These are phyloP conservation scores for Apiotrichum domesticum DNA, from an alignment of 1,284 basidiomycete species.

Conservation along the genomic window DNA sequence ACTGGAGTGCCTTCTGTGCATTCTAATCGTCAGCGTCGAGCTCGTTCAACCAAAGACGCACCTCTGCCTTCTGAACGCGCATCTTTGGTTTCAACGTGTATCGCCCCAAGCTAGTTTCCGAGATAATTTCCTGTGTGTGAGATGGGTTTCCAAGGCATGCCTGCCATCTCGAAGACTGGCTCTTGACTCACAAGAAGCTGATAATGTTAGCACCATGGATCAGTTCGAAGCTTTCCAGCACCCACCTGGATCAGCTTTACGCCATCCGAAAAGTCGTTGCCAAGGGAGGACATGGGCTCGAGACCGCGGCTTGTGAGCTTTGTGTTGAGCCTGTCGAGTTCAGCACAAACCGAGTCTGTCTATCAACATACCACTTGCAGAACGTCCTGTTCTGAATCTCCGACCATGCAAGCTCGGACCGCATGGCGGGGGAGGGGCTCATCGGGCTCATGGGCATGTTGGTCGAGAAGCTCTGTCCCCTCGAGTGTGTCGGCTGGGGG, in stretches of 20 bases:
- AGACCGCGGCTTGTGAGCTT: conserved; percentile 81
- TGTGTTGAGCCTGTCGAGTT: conserved; percentile 75
- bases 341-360: not conserved
- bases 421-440: conserved; percentile 3
- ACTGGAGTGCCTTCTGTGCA: conserved; percentile 90
- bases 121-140: conserved; percentile 77
- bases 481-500: not conserved
- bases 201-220: not conserved
- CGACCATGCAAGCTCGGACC: conserved; percentile 18
- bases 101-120: conserved; percentile 80
- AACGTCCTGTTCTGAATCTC: conserved; percentile 32
- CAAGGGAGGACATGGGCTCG: conserved; percentile 83
- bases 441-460: not conserved
- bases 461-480: conserved; percentile 7
- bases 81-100: conserved; percentile 87
- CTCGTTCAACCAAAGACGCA: conserved; percentile 9
- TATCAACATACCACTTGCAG: conserved; percentile 39
- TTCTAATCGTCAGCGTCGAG: conserved; percentile 50
- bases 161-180: too few species aligned
- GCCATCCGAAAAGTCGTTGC: conserved; percentile 87
- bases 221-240: too few species aligned
- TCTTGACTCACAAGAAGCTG: conserved; percentile 62
- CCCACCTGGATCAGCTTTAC: conserved; percentile 73
- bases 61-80: conserved; percentile 90
- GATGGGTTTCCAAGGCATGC: too few species aligned